phyloP scores from a whole-genome alignment of 192 early-diverging fungal genomes.

The Coemansia sp. region DNA sequence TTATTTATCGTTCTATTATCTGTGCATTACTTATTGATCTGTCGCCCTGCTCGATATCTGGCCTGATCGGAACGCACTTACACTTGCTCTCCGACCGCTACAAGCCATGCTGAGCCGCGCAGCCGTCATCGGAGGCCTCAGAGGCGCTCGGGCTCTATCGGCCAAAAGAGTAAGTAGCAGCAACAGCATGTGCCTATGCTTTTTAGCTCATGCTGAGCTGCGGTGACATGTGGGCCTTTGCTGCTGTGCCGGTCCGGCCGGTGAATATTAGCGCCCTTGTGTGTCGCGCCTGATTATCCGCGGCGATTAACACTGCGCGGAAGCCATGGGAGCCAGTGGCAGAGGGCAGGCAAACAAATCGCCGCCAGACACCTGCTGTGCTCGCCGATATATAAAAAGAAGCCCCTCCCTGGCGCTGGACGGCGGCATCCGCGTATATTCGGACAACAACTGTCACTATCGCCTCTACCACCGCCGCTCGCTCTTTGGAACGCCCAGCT shows the following conservation, averaged over 20 bases:
- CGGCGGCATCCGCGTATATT: neutral
- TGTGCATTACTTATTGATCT: neutral
- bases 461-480: neutral
- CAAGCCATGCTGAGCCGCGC: neutral
- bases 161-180: neutral
- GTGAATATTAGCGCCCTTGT: too few species aligned
- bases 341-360: neutral
- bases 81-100: neutral
- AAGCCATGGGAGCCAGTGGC: neutral
- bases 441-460: neutral
- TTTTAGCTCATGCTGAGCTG: neutral
- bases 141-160: neutral
- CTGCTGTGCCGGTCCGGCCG: neutral
- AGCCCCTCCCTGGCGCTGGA: too few species aligned
- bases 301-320: slow-evolving; percentile 1
- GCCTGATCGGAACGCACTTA: neutral
- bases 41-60: neutral
- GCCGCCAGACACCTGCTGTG: neutral
- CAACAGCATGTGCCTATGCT: neutral
- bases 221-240: neutral
- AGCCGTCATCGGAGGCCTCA: neutral
- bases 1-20: neutral
- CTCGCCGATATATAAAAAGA: neutral
- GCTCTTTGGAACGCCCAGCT: slow-evolving; percentile 3
- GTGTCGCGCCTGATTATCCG: slow-evolving; percentile 2